Base-by-base conservation (phyloP, 2,329 filamentous ascomycete genomes). In the Nothopassalora personata region DNA sequence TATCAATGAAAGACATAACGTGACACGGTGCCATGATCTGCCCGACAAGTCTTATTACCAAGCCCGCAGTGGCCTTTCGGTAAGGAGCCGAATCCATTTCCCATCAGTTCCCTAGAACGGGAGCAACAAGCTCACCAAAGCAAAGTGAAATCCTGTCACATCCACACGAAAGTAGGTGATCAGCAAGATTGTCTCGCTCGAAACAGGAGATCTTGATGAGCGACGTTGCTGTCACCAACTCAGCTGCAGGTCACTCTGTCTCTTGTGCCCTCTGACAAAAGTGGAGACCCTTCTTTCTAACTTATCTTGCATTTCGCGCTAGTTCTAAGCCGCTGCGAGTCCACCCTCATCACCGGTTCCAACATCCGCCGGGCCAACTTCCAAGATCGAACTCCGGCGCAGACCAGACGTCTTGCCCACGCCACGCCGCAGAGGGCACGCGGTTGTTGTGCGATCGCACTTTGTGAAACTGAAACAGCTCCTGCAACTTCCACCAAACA, bases 241-340 rank as follows among this genome's bases (percentile, higher is more conserved):
- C 39, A 18, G n/a, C 13, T 18, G 39, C 13, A 43, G 18, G 39
- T 43, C 39, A 43, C 19, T 28, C 46, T 49, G 18, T 13, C 18
- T 9, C 28, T 27, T 30, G 18, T 49, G 46, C 46, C 46, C 46
- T 49, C 46, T 49, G 1, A 6, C 46, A 27, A 13, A 4, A 13
- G 46, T 49, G 46, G 46, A 31, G 11, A 18, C 28, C 19, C 28
- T 19, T 10, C 28, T 27, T 49, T 49, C 28, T 30, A 4, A 27
- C 23, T n/a, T 47, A 5, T 18, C 4, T 19, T 30, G 10, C 18
- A 19, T 11, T 10, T 6, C 8, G 28, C 46, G 19, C 50, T 23
- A 39, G 19, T n/a, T n/a, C n/a, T 8, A 9, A 7, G n/a, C 50
- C 30, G 73, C 7, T 34, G 9, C 18, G 13, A 33, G 28, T 36